Evolutionary conservation across 495 filamentous ascomycete species (phyloP), one percentile per base, ranked within the genome.

Genomic region (Penicillium lividum): DNA sequence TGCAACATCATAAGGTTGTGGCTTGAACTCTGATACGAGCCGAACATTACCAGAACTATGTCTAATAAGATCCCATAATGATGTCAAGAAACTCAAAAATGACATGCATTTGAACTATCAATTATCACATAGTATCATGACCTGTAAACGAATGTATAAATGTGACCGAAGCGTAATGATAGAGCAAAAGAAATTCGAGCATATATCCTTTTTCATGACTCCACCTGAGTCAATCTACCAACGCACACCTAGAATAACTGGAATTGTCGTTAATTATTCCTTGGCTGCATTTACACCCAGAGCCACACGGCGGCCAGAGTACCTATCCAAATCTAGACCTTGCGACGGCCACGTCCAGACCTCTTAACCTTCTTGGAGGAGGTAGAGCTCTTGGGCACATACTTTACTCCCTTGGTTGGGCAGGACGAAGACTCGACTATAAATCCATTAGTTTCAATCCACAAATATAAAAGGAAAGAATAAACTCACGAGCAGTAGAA

Each of bases 321-420:
- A n/a, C 5, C 44, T 15, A 3, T 31, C 25, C 13, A 30, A 7
- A 49, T 49, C n/a, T 29, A 31, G 31, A 28, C 25, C 46, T 49
- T 49, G 25, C 28, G 27, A 4, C 7, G 28, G 28, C 46, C n/a
- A 30, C 11, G 11, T 16, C 27, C 28, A 31, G 46, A 28, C 27
- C 49, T 28, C 49, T 40, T 36, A 7, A 38, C 30, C 31, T 52
- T 52, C 31, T 27, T 52, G n/a, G n/a, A 10, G 33, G 31, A 38
- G 28, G 15, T 5, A 10, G 22, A 33, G 47, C 43, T 53, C 48
- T 87, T 87, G 34, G 83, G 79, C 13, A 79, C 64, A 62, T 87
- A 88, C 66, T 81, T 82, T 40, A 88, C 81, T 1, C 82, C 82
- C 6, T 61, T 64, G 10, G 60, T 58, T n/a, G 84, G 71, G 69